A percentile compares a stretch with the other conserved stretches of the same genome.
phyloP scores from a whole-genome alignment of 768 basidiomycete genomes.

The Serendipita indica region DNA sequence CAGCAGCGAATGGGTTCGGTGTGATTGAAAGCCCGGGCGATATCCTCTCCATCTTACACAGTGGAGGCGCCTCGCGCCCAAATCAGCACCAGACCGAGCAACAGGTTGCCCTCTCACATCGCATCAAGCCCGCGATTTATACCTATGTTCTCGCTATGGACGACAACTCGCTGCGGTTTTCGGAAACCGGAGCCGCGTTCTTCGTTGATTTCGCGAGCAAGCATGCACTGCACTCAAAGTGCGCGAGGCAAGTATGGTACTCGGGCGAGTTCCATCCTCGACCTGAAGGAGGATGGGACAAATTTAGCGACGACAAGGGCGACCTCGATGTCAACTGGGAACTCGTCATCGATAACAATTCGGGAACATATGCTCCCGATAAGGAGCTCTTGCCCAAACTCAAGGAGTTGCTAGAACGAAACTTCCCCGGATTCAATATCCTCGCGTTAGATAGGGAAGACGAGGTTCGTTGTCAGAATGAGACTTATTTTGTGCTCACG shows the following conservation, averaged over 20 bases:
- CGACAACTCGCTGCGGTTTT: constrained; percentile 67
- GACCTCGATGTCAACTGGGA: constrained; percentile 60
- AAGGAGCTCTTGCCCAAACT: constrained; percentile 42
- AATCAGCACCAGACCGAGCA: not conserved
- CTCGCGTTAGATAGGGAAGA: constrained; percentile 19
- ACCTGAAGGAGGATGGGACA: constrained; percentile 51
- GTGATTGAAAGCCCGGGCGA: constrained; percentile 36
- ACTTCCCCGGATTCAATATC: constrained; percentile 39
- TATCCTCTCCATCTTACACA: constrained; percentile 37
- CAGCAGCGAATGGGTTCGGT: constrained; percentile 46
- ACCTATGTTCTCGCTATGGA: constrained; percentile 69
- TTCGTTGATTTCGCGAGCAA: constrained; percentile 79
- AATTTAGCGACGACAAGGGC: constrained; percentile 37
- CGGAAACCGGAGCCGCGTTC: constrained; percentile 76
- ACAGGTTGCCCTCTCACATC: not conserved
- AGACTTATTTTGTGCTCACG: constrained; percentile 15
- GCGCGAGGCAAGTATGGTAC: constrained; percentile 49
- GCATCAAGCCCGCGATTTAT: constrained; percentile 66
- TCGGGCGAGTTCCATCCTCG: constrained; percentile 69
- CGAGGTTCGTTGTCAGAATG: constrained; percentile 10
- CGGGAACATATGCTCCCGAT: constrained; percentile 72
- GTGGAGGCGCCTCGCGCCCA: constrained; percentile 19
- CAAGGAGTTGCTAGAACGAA: constrained; percentile 49
- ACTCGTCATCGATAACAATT: constrained; percentile 73
- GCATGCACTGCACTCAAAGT: constrained; percentile 72